Percentiles rank a stretch among this genome's conserved stretches.
Evolutionary conservation across 208 protist genomes (phyloP).

Genomic region (Acanthamoeba culbertsoni): DNA sequence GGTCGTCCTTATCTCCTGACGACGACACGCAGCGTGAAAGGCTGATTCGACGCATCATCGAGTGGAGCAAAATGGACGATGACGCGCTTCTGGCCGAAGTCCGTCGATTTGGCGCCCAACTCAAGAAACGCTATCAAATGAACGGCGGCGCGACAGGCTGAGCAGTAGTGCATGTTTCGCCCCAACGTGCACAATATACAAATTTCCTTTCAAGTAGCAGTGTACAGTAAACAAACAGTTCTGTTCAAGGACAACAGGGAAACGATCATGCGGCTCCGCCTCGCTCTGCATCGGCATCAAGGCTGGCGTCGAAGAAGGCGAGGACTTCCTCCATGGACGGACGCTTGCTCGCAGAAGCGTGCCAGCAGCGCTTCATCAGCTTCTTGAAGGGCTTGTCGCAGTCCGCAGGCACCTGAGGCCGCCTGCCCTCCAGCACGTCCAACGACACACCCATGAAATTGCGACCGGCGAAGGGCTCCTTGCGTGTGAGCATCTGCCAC

Average conservation of each 20-base stretch:
- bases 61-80: constrained; percentile 37
- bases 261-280: too few species aligned
- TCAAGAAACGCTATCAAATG: neutral
- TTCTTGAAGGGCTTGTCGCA: neutral
- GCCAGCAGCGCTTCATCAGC: constrained; percentile 34
- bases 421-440: neutral
- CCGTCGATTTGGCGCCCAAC: neutral
- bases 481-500: neutral
- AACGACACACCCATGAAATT: constrained; percentile 31
- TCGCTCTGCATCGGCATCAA: neutral
- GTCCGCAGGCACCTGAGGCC: neutral
- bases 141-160: too few species aligned
- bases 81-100: neutral
- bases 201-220: too few species aligned
- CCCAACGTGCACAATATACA: too few species aligned
- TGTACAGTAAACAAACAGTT: neutral
- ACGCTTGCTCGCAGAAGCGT: neutral
- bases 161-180: too few species aligned
- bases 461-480: neutral
- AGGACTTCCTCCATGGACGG: constrained; percentile 2
- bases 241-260: too few species aligned
- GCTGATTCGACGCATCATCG: constrained; percentile 10
- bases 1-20: neutral
- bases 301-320: neutral
- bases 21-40: neutral